phyloP scores from a whole-genome alignment of 2,329 filamentous ascomycete genomes.

The Didymella keratinophila region DNA sequence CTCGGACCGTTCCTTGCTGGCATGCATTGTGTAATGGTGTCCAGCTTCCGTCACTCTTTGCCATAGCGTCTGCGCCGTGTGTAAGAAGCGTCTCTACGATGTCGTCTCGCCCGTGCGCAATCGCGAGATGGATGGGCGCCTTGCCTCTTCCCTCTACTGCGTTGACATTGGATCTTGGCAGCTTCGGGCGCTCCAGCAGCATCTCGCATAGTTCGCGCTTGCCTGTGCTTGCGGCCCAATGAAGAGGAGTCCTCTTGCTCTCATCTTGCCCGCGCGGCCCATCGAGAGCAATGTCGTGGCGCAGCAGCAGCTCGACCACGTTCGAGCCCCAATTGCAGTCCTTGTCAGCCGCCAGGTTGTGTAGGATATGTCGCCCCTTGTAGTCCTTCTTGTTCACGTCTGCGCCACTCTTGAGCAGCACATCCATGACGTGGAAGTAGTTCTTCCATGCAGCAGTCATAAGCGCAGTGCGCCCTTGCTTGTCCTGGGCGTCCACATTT shows the following conservation, averaged over 20 bases:
- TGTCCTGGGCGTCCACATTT: conserved; percentile 46
- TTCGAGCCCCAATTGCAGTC: conserved; percentile 58
- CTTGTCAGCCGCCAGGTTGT: conserved; percentile 52
- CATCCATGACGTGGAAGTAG: conserved; percentile 44
- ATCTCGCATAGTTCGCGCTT: conserved; percentile 60
- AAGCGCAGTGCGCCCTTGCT: conserved; percentile 48
- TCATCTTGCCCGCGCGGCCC: conserved; percentile 53
- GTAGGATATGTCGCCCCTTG: conserved; percentile 45
- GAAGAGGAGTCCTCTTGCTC: conserved; percentile 61
- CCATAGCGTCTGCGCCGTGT: conserved; percentile 43
- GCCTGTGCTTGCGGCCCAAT: conserved; percentile 67
- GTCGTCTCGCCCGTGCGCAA: conserved; percentile 46
- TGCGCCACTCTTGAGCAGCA: conserved; percentile 49
- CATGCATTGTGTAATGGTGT: conserved; percentile 49
- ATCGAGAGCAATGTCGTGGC: conserved; percentile 52
- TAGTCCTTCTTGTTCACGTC: conserved; percentile 51
- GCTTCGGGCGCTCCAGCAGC: conserved; percentile 50
- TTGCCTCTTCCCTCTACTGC: conserved; percentile 47
- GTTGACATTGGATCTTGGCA: conserved; percentile 43
- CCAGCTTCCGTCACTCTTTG: conserved; percentile 47
- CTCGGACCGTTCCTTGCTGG: conserved; percentile 42
- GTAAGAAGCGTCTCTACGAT: conserved; percentile 46
- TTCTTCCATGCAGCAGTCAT: conserved; percentile 51
- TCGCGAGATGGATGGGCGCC: conserved; percentile 48
- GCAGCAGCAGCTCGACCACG: conserved; percentile 53